A percentile compares a stretch with the other conserved stretches of the same genome.
Evolutionary conservation across 148 eudicot genomes (phyloP).

Genomic region (Rhododendron simsii): DNA sequence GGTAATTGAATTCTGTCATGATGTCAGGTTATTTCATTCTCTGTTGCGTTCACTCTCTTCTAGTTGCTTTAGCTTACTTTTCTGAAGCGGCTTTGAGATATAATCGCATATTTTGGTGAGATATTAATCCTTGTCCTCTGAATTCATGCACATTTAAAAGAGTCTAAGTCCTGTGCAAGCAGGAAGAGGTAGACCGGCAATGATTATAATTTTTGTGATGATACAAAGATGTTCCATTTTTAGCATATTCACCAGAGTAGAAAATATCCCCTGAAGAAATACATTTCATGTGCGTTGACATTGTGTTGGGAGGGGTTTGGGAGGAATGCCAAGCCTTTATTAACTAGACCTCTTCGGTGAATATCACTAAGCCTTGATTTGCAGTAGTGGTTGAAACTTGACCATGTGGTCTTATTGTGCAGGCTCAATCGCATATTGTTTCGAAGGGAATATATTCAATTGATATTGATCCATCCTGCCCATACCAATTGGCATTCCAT

Average conservation of each 20-base stretch:
- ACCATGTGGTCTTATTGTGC: slow-evolving; percentile 16
- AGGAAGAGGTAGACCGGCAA: neutral
- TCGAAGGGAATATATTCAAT: slow-evolving; percentile 82
- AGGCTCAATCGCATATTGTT: slow-evolving; percentile 89
- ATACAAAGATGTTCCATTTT: neutral
- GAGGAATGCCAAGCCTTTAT: neutral
- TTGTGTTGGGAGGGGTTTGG: neutral
- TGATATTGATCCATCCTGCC: slow-evolving; percentile 64
- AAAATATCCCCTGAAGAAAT: neutral
- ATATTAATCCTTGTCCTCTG: neutral
- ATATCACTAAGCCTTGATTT: neutral
- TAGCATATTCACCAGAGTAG: neutral
- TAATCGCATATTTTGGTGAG: neutral
- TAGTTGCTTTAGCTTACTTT: neutral
- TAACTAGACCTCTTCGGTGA: neutral
- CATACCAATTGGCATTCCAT: slow-evolving; percentile 80
- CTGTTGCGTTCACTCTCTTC: neutral
- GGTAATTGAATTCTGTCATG: slow-evolving; percentile 37
- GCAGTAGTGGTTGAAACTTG: neutral
- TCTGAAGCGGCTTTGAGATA: neutral
- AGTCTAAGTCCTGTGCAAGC: neutral
- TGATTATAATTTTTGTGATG: neutral
- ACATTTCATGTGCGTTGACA: neutral
- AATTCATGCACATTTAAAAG: neutral
- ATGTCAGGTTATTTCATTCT: neutral